Evolutionary conservation across 352 stramenopile species (phyloP), one percentile per base, ranked within the genome.

Genomic region (Pelagophyceae sp.): DNA sequence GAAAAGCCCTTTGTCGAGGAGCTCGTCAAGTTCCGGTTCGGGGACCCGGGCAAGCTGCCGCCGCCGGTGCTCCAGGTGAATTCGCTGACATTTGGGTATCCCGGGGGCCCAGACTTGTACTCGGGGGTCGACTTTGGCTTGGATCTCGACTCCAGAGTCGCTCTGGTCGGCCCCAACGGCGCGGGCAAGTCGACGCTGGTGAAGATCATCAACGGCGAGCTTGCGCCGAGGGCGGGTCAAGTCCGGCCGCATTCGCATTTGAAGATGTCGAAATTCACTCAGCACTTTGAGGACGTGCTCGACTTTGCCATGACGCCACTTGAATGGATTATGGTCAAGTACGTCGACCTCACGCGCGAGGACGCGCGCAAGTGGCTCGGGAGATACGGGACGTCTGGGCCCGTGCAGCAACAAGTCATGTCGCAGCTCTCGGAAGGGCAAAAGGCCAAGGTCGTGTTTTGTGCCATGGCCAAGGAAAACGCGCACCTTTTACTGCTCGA

Each of bases 261-360:
- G 51, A 95, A 95, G 82, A 90, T 99, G 61, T 92, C 92, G 37
- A 90, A 93, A 33, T 99, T 98, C 85, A 98, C 93, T 35, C 96
- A 99, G 87, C 96, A 99, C 83, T 98, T 98, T 79, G 94, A 97
- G 0, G 96, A 99, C 83, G 92, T 98, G 51, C 85, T 99, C n/a
- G 91, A 98, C 82, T 83, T 98, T 78, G 85, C 88, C 33, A 90
- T 95, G 85, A 91, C 90, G 17, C 95, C 96, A 1, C 88, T 99
- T 25, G 94, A 98, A 80, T 99, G 98, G 85, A 97, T 99, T 83
- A 94, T 93, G 72, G 90, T 85, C 25, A 82, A 95, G 17, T 98
- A 98, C 84, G 85, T 91, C 40, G 90, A 87, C 72, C 96, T 97
- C 84, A 94, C 92, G 20, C 85, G 95, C 27, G 94, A 98, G 79